A percentile compares a stretch with the other conserved stretches of the same genome.
Evolutionary conservation across 2,329 filamentous ascomycete species (phyloP).

Genomic region (Hypoxylon sp.): DNA sequence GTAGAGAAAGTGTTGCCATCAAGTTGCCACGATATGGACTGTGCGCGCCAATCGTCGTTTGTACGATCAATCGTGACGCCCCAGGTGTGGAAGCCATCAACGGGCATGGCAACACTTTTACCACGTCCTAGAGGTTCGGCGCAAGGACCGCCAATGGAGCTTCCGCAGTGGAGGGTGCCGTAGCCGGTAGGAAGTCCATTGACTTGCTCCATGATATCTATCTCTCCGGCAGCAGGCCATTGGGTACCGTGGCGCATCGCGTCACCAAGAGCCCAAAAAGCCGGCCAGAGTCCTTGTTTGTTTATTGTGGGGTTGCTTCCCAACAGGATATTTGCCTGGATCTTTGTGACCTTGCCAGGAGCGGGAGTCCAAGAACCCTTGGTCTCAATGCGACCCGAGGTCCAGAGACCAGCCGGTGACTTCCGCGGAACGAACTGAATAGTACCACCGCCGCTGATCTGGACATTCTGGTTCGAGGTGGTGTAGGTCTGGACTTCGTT

Average conservation of each 20-base stretch:
- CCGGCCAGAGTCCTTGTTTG: conserved; percentile 72
- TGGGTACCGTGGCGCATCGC: conserved; percentile 62
- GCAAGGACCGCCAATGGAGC: conserved; percentile 63
- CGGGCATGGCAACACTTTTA: conserved; percentile 55
- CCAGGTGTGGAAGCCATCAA: conserved; percentile 65
- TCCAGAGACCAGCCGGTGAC: conserved; percentile 62
- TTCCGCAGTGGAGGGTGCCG: conserved; percentile 68
- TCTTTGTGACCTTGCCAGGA: conserved; percentile 62
- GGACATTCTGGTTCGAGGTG: conserved; percentile 62
- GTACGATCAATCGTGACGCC: conserved; percentile 66
- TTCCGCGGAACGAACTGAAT: conserved; percentile 67
- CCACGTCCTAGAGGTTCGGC: conserved; percentile 65
- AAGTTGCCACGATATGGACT: conserved; percentile 67
- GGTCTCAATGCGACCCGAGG: conserved; percentile 69
- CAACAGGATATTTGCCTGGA: conserved; percentile 64
- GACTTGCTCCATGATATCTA: conserved; percentile 71
- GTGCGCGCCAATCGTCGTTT: conserved; percentile 60
- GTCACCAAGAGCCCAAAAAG: conserved; percentile 71
- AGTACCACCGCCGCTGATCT: conserved; percentile 65
- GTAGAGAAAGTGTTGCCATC: conserved; percentile 63
- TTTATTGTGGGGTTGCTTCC: conserved; percentile 57
- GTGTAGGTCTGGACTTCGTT: conserved; percentile 68
- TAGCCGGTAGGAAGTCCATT: conserved; percentile 64
- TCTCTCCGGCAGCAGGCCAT: conserved; percentile 70
- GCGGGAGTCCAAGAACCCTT: conserved; percentile 63